Evolutionary conservation across 371 early-diverging fungal species (phyloP), one percentile per base, ranked within the genome.

Genomic region (Rhizomucor miehei): DNA sequence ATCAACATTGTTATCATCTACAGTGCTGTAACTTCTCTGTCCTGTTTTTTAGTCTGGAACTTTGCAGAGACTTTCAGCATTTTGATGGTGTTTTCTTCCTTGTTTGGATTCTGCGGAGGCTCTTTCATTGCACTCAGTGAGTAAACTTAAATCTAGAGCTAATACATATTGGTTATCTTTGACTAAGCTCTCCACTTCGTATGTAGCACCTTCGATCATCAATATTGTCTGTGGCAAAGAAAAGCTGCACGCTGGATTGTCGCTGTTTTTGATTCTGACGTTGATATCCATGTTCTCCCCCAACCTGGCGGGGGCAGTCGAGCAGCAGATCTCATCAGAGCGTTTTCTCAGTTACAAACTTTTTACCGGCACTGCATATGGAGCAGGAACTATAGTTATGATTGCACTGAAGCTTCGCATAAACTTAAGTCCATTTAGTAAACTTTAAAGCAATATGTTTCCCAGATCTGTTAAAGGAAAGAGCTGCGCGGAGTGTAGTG

Each of bases 271-370:
- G 3, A 37, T 66, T 10, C 51, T 45, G 17, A 65, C 62, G 21
- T 35, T 52, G 8, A 29, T 64, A 1, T 51, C 63, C 14, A 55
- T 68, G 0, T 72, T 68, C 48, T 66, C 69, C 6, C 48, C 66
- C 3, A 63, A 60, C 8, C 66, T 72, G 24, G 56, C 66, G 1
- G 60, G 69, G 47, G 73, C 67, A 9, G 66, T 72, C 41, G 65
- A 69, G 46, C 17, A 51, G 2, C 55, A 48, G 25, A 56, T 57
- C 2, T n/a, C 16, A 14, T 16, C 54, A 5, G 20, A 57, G 8
- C 68, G 71, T 9, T 74, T 50, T 47, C 47, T 74, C n/a, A 52
- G 50, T 21, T 67, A 68, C 44, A 71, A 71, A 21, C 55, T 71
- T 56, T 75, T 71, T 53, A 59, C 65, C 3, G 75, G 75, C n/a